A percentile compares a stretch with the other conserved stretches of the same genome.
Conservation (phyloP, 176 grass and related monocot genomes). For the Coix lacrymajobi region DNA sequence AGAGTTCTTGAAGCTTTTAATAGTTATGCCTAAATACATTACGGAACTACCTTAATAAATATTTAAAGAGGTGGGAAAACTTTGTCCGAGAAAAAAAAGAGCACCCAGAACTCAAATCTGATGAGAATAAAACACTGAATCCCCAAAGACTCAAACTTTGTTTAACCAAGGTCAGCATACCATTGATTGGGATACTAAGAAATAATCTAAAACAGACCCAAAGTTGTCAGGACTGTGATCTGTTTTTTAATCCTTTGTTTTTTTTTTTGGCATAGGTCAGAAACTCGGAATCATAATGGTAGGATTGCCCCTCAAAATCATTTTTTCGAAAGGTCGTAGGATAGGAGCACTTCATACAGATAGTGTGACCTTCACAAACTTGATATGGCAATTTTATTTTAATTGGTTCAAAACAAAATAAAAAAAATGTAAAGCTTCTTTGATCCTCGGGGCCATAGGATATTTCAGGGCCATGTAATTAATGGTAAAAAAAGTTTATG, state of each 20-base stretch:
- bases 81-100: background rate
- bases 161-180: background rate
- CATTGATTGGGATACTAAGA: background rate
- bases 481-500: background rate
- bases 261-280: background rate
- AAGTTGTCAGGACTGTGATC: background rate
- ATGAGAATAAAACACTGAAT: background rate
- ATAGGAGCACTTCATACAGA: background rate
- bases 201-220: background rate
- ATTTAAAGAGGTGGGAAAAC: background rate
- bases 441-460: background rate
- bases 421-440: background rate
- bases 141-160: background rate
- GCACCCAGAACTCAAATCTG: background rate
- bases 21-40: background rate
- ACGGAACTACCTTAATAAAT: constrained; percentile 2
- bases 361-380: background rate
- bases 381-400: background rate
- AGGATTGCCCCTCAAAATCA: background rate
- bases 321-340: background rate
- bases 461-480: background rate
- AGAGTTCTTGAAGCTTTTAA: background rate
- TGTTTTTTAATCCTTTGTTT: background rate
- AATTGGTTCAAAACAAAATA: background rate
- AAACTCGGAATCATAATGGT: background rate